phyloP scores from a whole-genome alignment of 2,329 filamentous ascomycete species.

The Fusarium beomiforme region DNA sequence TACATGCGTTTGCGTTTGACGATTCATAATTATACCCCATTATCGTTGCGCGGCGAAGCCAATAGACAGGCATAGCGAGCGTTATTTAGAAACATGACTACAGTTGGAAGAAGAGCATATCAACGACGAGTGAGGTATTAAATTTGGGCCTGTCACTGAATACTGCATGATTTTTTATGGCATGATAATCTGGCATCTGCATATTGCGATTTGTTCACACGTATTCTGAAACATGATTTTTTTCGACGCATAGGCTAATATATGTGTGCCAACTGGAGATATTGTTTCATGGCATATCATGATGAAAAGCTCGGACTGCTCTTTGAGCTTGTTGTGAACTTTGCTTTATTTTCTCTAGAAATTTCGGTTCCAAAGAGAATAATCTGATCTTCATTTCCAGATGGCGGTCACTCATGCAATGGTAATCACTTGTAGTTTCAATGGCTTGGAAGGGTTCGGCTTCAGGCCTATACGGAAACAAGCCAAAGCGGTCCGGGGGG shows the following conservation, averaged over 20 bases:
- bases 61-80: slow-evolving; percentile 31
- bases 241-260: neutral
- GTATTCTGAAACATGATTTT: neutral
- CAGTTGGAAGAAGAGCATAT: neutral
- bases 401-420: slow-evolving; percentile 32
- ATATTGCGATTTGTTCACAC: slow-evolving; percentile 2
- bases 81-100: slow-evolving; percentile 26
- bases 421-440: neutral
- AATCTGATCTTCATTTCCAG: neutral
- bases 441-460: slow-evolving; percentile 13
- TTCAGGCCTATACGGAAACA: slow-evolving; percentile 22
- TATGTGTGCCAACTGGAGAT: neutral
- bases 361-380: neutral
- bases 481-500: slow-evolving; percentile 26
- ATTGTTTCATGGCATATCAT: neutral
- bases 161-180: neutral
- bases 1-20: slow-evolving; percentile 30
- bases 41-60: slow-evolving; percentile 22
- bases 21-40: slow-evolving; percentile 38
- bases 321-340: neutral
- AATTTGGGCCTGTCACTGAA: neutral
- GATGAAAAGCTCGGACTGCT: neutral
- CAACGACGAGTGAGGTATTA: neutral
- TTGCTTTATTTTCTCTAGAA: neutral
- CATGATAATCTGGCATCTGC: neutral